These are phyloP conservation scores for Eucalyptus regnans DNA, from an alignment of 345 rosid genomes.

Conservation along the genomic window DNA sequence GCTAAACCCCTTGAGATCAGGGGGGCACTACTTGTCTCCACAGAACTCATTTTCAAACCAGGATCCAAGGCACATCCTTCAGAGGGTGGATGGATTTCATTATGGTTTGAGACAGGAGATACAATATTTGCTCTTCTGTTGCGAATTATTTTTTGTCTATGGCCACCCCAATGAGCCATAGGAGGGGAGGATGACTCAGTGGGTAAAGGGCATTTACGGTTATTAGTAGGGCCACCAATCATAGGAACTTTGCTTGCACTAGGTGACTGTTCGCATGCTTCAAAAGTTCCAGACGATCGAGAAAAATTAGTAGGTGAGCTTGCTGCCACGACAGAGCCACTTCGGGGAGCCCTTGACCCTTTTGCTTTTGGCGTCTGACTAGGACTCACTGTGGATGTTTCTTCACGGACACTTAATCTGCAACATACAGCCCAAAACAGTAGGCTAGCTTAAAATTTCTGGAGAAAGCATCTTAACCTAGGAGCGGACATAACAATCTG, in stretches of 20 bases:
- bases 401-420: slow-evolving; percentile 31
- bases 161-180: slow-evolving; percentile 50
- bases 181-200: slow-evolving; percentile 38
- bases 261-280: slow-evolving; percentile 30
- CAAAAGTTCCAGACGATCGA: slow-evolving; percentile 13
- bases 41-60: slow-evolving; percentile 13
- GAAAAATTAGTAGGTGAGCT: slow-evolving; percentile 26
- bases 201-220: slow-evolving; percentile 32
- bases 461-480: neutral
- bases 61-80: slow-evolving; percentile 31
- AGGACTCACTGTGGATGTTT: slow-evolving; percentile 10
- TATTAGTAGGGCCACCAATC: slow-evolving; percentile 16
- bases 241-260: slow-evolving; percentile 15
- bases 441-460: neutral
- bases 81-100: slow-evolving; percentile 25
- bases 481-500: neutral
- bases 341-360: slow-evolving; percentile 34
- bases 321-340: slow-evolving; percentile 18
- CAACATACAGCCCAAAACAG: neutral
- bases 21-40: neutral
- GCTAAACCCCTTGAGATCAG: slow-evolving; percentile 3
- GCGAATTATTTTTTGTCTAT: slow-evolving; percentile 46
- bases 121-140: slow-evolving; percentile 44
- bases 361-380: slow-evolving; percentile 29
- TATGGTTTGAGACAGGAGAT: slow-evolving; percentile 42